phyloP scores from a whole-genome alignment of 352 stramenopile genomes.

The Pythium phragmitis region DNA sequence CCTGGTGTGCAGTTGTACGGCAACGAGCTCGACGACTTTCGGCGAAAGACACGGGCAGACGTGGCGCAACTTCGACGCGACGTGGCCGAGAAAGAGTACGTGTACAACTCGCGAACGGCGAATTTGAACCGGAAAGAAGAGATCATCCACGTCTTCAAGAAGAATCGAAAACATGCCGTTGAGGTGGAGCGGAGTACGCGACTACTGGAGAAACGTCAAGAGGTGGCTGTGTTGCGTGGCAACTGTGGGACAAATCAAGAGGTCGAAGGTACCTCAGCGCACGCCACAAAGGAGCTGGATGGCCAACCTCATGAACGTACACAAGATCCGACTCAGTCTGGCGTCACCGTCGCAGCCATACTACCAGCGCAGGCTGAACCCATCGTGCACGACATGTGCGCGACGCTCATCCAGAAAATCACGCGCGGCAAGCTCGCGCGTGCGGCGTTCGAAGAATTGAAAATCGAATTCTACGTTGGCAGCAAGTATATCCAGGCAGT shows the following conservation, averaged over 20 bases:
- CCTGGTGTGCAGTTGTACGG: constrained; percentile 51
- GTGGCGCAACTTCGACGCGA: constrained; percentile 38
- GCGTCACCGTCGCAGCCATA: background rate
- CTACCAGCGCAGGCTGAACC: constrained; percentile 7
- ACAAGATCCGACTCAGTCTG: background rate
- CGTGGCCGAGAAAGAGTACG: constrained; percentile 50
- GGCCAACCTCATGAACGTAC: background rate
- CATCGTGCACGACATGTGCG: constrained; percentile 65
- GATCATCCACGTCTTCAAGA: constrained; percentile 70
- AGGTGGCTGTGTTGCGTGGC: background rate
- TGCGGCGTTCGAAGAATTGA: constrained; percentile 46
- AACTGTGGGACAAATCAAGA: constrained; percentile 4
- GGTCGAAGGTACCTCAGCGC: background rate
- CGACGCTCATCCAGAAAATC: constrained; percentile 77
- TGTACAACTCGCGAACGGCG: constrained; percentile 45
- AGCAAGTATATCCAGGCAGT: constrained; percentile 79
- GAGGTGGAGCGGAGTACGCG: constrained; percentile 33
- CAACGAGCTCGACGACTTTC: constrained; percentile 51
- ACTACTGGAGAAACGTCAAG: constrained; percentile 2
- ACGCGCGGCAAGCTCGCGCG: constrained; percentile 70
- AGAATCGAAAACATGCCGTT: constrained; percentile 47
- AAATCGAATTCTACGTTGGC: constrained; percentile 66
- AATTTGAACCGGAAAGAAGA: constrained; percentile 76
- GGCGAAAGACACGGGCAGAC: constrained; percentile 35
- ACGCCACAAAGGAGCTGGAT: background rate